phyloP scores from a whole-genome alignment of 2,329 filamentous ascomycete species.

The Penicillium decumbens region DNA sequence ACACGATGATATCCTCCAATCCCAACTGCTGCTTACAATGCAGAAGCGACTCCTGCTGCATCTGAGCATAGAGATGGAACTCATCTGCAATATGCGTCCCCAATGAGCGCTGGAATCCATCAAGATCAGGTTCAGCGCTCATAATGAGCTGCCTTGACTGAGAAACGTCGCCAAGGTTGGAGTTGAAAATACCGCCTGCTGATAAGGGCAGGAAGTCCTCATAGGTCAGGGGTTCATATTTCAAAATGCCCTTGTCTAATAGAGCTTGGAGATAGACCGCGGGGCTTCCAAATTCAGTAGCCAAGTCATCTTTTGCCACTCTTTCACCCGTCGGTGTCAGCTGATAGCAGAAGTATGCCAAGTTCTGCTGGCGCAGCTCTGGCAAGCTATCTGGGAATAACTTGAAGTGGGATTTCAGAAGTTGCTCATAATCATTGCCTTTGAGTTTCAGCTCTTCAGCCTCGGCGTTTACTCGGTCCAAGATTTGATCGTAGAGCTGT shows the following conservation, averaged over 20 bases:
- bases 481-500: constrained; percentile 45
- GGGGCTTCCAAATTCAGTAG: neutral
- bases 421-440: constrained; percentile 11
- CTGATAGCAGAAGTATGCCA: constrained; percentile 43
- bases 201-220: constrained; percentile 54
- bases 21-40: constrained; percentile 17
- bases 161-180: constrained; percentile 34
- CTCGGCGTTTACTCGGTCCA: constrained; percentile 25
- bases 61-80: constrained; percentile 26
- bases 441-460: constrained; percentile 4
- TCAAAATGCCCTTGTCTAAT: constrained; percentile 31
- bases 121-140: constrained; percentile 25
- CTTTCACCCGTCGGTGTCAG: constrained; percentile 14
- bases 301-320: neutral
- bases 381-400: constrained; percentile 43
- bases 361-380: constrained; percentile 31
- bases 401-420: constrained; percentile 31
- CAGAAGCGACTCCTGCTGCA: constrained; percentile 24
- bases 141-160: constrained; percentile 23
- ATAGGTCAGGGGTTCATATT: constrained; percentile 47
- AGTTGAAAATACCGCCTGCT: constrained; percentile 51
- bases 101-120: constrained; percentile 25
- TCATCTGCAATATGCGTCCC: constrained; percentile 23
- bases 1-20: constrained; percentile 2
- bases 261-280: constrained; percentile 27